phyloP scores from a whole-genome alignment of 192 early-diverging fungal genomes.

The Coemansia brasiliensis region DNA sequence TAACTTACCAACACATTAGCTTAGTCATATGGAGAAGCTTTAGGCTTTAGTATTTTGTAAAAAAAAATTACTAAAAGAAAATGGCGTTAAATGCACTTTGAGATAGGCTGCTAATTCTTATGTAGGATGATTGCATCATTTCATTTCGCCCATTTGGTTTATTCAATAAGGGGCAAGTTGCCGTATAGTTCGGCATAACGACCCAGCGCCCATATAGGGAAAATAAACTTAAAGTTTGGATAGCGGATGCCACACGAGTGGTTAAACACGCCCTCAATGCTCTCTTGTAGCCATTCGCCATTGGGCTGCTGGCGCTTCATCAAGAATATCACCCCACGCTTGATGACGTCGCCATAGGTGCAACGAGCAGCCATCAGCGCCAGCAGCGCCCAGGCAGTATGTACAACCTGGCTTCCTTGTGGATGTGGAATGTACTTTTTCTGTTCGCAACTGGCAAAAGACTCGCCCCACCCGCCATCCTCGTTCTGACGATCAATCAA shows the following conservation, averaged over 20 bases:
- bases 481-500: conserved; percentile 79
- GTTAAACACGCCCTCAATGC: conserved; percentile 98
- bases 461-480: conserved; percentile 98
- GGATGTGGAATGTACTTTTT: conserved; percentile 48
- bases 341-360: conserved; percentile 66
- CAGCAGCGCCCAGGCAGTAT: conserved; percentile 87
- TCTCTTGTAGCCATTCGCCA: conserved; percentile 96
- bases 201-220: conserved; percentile 90
- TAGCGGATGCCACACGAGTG: conserved; percentile 83
- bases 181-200: conserved; percentile 76
- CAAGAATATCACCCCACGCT: conserved; percentile 66
- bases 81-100: no score
- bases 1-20: no score
- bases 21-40: no score
- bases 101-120: no score
- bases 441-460: conserved; percentile 68
- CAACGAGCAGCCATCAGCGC: conserved; percentile 90
- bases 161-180: conserved; percentile 51
- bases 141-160: neutral
- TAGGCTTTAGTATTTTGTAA: no score
- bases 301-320: conserved; percentile 84
- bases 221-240: conserved; percentile 92
- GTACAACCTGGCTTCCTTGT: conserved; percentile 82
- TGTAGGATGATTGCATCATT: no score
- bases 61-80: no score